These are phyloP conservation scores for Stromatinia cepivora DNA, from an alignment of 2,329 filamentous ascomycete species.

Conservation along the genomic window DNA sequence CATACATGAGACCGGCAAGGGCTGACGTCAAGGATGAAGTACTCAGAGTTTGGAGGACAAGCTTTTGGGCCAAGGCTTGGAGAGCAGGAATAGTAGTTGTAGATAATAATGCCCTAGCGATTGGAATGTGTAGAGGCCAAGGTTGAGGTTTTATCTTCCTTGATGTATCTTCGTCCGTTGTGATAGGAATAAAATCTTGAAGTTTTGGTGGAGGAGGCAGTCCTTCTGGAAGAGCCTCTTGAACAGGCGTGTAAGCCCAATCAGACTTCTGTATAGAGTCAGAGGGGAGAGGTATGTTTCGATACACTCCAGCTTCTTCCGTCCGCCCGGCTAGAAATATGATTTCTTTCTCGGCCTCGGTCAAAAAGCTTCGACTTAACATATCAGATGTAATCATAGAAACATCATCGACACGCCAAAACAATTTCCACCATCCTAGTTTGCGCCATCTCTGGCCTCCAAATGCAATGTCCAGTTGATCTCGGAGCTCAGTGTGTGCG, in stretches of 20 bases:
- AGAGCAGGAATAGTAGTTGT: conserved; percentile 68
- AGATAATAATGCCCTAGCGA: conserved; percentile 66
- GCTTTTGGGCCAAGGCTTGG: conserved; percentile 70
- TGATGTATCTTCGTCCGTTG: conserved; percentile 30
- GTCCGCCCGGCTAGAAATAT: conserved; percentile 81
- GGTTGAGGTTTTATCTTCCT: conserved; percentile 29
- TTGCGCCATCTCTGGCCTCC: conserved; percentile 74
- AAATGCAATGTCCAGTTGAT: conserved; percentile 77
- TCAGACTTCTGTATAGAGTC: conserved; percentile 8
- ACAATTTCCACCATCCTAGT: conserved; percentile 89
- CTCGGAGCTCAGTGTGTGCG: conserved; percentile 80
- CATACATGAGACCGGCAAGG: conserved; percentile 57
- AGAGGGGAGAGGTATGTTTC: conserved; percentile 7
- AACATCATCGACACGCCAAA: conserved; percentile 93
- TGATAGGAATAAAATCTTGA: conserved; percentile 30
- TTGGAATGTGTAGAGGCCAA: conserved; percentile 76
- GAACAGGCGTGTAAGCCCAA: conserved; percentile 36
- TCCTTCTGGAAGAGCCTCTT: conserved; percentile 17
- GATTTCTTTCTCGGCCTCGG: conserved; percentile 74
- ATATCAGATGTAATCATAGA: conserved; percentile 80
- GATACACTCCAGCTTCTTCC: conserved; percentile 57
- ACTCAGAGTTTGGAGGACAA: conserved; percentile 70
- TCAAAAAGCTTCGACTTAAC: conserved; percentile 73
- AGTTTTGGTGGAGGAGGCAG: conserved; percentile 28
- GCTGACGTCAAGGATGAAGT: conserved; percentile 64